phyloP scores from a whole-genome alignment of 495 filamentous ascomycete species.

The Hypomontagnella monticulosa region DNA sequence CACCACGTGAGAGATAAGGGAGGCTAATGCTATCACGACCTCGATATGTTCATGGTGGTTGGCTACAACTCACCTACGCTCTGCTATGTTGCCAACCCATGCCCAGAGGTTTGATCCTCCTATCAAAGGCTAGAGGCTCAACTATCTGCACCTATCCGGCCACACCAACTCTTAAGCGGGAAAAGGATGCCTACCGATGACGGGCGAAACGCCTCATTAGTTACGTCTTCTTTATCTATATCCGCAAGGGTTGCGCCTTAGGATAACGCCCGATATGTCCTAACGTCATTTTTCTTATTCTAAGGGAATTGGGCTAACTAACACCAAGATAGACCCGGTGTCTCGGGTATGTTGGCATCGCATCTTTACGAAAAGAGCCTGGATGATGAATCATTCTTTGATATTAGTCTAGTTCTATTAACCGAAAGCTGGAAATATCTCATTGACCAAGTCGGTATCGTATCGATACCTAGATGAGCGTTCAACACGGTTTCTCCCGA shows the following conservation, averaged over 20 bases:
- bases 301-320: not conserved
- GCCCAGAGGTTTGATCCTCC: not conserved
- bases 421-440: slow-evolving; percentile 12
- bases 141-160: slow-evolving; percentile 1
- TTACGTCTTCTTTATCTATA: not conserved
- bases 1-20: slow-evolving; percentile 22
- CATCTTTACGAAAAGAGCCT: slow-evolving; percentile 6
- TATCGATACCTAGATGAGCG: not conserved
- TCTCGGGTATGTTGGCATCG: slow-evolving; percentile 1
- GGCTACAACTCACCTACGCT: not conserved
- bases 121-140: slow-evolving; percentile 13
- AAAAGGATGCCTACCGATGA: slow-evolving; percentile 15
- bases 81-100: slow-evolving; percentile 1
- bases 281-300: not conserved
- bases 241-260: slow-evolving; percentile 15
- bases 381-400: slow-evolving; percentile 6
- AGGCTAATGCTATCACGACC: slow-evolving; percentile 1
- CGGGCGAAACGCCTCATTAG: slow-evolving; percentile 8
- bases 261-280: slow-evolving; percentile 1
- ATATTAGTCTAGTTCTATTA: not conserved
- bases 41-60: not conserved
- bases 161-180: slow-evolving; percentile 8
- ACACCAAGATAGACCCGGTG: not conserved
- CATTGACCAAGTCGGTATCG: not conserved
- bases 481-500: slow-evolving; percentile 34